These are phyloP conservation scores for Exophiala xenobiotica DNA, from an alignment of 2,329 filamentous ascomycete species.

Conservation along the genomic window DNA sequence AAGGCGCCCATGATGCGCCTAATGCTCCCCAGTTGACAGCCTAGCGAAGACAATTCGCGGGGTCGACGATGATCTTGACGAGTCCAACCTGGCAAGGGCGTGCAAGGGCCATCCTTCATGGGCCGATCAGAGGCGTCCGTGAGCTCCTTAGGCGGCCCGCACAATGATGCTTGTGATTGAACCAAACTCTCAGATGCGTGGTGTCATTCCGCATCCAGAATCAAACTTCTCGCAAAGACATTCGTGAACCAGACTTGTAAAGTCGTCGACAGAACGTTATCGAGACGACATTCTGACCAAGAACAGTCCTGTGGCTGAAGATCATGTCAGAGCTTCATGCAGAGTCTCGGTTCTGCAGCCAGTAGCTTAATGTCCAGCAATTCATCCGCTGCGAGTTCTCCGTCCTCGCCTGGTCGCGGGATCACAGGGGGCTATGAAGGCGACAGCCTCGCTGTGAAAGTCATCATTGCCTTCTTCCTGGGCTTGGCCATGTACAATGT, in stretches of 20 bases:
- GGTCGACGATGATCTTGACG: not conserved
- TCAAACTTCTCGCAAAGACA: too few relatives aligned
- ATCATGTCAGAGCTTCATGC: too few relatives aligned
- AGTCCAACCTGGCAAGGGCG: too few relatives aligned
- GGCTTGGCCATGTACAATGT: constrained; percentile 53
- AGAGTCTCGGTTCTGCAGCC: not conserved
- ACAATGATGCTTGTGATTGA: too few relatives aligned
- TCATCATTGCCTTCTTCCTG: constrained; percentile 48
- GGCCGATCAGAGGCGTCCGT: too few relatives aligned
- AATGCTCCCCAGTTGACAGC: not conserved
- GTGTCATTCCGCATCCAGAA: too few relatives aligned
- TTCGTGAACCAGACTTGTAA: too few relatives aligned
- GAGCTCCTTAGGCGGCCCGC: too few relatives aligned
- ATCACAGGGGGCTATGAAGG: constrained; percentile 29
- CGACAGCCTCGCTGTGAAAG: constrained; percentile 38
- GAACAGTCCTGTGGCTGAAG: not conserved
- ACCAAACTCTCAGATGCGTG: too few relatives aligned
- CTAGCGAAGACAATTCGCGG: not conserved
- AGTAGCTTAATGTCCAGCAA: constrained; percentile 14
- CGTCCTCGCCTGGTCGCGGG: constrained; percentile 15
- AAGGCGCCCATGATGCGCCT: not conserved
- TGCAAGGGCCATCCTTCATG: too few relatives aligned
- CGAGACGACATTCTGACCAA: too few relatives aligned
- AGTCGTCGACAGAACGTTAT: too few relatives aligned
- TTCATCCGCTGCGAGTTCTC: constrained; percentile 16